Evolutionary conservation across 2,329 filamentous ascomycete genomes (phyloP), one percentile per base, ranked within the genome.

Genomic region (Epichloe amarillans): DNA sequence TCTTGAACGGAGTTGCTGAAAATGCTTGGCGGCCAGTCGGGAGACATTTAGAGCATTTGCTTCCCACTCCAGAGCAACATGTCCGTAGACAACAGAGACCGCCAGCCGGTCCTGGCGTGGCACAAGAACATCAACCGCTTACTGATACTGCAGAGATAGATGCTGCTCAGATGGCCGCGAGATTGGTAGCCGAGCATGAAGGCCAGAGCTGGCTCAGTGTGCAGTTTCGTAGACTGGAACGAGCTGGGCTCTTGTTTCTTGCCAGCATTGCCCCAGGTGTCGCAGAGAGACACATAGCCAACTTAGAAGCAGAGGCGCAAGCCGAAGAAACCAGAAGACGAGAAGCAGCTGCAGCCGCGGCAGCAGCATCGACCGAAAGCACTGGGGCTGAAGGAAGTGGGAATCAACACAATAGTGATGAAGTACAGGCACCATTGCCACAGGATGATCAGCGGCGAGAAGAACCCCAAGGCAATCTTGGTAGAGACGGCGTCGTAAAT

Each of bases 241-340:
- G 81, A 54, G 76, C 79, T 17, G 71, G 76, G 0, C 71, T 84
- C 15, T 67, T 84, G 23, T 84, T 84, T 58, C 66, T 84, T 21
- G 81, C 81, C 19, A 84, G 81, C 60, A 74, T 84, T 53, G 78
- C 80, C 2, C 81, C 81, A 1, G 81, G 81, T 10, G 73, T 84
- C 23, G 80, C 80, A 1, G 81, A 84, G 64, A 69, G 79, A 46
- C 81, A 84, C 54, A 83, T 84, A 53, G 76, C 74, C 23, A 72
- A 76, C 43, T 62, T 80, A 2, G 76, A 80, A 57, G 75, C 72
- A 4, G 72, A 76, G 50, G 73, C 71, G 39, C 66, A 72, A 47
- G 69, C 64, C 2, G 74, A 59, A 33, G 56, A 74, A 56, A 61
- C 66, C 40, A 64, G 70, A 53, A 66, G 72, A 26, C 65, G 65